Conservation (phyloP, 805 yeast genomes). For the Candida hispaniensis region DNA sequence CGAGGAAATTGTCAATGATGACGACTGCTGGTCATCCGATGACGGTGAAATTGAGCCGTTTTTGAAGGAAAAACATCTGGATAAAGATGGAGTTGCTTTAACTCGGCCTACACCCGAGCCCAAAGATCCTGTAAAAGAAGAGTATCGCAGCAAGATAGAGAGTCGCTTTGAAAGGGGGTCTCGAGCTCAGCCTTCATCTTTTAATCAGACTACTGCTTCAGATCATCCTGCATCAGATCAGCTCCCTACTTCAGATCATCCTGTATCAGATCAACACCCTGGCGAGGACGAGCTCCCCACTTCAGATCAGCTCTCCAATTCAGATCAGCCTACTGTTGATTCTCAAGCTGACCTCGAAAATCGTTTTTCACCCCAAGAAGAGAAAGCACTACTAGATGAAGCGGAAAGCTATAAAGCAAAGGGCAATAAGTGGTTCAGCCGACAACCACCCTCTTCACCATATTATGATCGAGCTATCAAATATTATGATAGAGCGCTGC, state of each 20-base stretch:
- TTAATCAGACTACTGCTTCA: no score
- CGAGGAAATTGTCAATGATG: conserved; percentile 10
- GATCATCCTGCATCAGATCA: no score
- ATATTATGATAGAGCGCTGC: conserved; percentile 18
- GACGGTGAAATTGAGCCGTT: conserved; percentile 12
- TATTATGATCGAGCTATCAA: conserved; percentile 18
- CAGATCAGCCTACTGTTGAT: no score
- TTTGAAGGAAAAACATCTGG: conserved; percentile 11
- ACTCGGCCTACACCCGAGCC: conserved; percentile 3
- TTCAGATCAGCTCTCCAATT: no score
- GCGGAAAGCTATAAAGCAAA: conserved; percentile 35
- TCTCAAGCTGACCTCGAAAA: neutral
- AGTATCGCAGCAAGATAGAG: conserved; percentile 2
- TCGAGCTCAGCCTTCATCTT: no score
- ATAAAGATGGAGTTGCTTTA: conserved; percentile 2
- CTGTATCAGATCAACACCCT: no score
- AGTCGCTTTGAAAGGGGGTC: conserved; percentile 6
- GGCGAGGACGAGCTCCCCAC: no score
- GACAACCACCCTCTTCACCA: no score
- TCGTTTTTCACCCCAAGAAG: conserved; percentile 19
- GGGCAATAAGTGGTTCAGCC: conserved; percentile 24
- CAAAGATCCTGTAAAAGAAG: neutral
- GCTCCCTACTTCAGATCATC: no score
- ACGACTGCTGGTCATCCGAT: conserved; percentile 4
- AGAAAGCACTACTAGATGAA: conserved; percentile 19